Percentiles rank a stretch among this genome's conserved stretches.
Evolutionary conservation across 2,329 filamentous ascomycete species (phyloP).

Genomic region (Teratosphaeria viscida): DNA sequence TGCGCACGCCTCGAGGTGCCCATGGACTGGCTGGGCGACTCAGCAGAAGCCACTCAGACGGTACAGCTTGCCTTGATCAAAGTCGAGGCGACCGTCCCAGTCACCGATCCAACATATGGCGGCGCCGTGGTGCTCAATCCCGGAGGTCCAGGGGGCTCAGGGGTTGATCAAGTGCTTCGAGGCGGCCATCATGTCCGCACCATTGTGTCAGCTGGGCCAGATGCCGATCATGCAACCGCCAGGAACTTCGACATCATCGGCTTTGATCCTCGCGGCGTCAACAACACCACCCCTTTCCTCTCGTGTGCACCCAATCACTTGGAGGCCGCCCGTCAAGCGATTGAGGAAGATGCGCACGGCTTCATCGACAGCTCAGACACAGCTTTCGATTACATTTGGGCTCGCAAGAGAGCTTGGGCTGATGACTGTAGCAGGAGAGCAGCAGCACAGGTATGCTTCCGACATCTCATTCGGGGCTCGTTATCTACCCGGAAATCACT

Average conservation of each 20-base stretch:
- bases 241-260: slow-evolving; percentile 30
- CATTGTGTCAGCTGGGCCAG: slow-evolving; percentile 25
- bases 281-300: slow-evolving; percentile 24
- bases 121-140: slow-evolving; percentile 41
- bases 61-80: slow-evolving; percentile 36
- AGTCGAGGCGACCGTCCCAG: slow-evolving; percentile 31
- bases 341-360: slow-evolving; percentile 25
- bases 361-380: slow-evolving; percentile 30
- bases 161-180: slow-evolving; percentile 26
- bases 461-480: background rate
- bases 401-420: slow-evolving; percentile 27
- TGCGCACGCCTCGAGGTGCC: slow-evolving; percentile 41
- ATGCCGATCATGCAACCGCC: slow-evolving; percentile 1
- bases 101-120: slow-evolving; percentile 34
- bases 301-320: slow-evolving; percentile 25
- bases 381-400: slow-evolving; percentile 29
- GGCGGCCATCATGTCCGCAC: slow-evolving; percentile 28
- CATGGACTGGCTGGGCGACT: slow-evolving; percentile 31
- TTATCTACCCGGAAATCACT: background rate
- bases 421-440: slow-evolving; percentile 10
- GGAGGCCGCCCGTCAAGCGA: slow-evolving; percentile 17
- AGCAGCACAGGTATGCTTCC: slow-evolving; percentile 2
- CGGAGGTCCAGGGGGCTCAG: slow-evolving; percentile 36
- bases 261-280: slow-evolving; percentile 34
- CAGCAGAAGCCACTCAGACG: slow-evolving; percentile 21